Evolutionary conservation across 1,284 basidiomycete species (phyloP), one percentile per base, ranked within the genome.

Genomic region (Ustilago sp.): DNA sequence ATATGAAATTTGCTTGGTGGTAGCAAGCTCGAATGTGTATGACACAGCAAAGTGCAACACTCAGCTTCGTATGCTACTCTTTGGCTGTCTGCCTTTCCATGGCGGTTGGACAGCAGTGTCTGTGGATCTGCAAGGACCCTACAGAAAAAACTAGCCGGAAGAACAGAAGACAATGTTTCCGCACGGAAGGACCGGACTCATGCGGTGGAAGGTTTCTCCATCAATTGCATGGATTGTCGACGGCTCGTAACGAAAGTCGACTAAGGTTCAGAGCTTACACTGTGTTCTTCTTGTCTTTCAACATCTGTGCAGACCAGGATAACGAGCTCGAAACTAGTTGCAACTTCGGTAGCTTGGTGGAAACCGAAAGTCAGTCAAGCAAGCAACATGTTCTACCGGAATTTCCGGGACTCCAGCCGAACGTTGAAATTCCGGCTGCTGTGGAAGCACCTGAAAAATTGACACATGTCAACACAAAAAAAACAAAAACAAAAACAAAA

Each of bases 361-460:
- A 50, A 50, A 31, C 48, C 13, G 43, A 45, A 31, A 11, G 8
- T 6, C 15, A 45, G 41, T 17, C 41, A 15, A 50, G 48, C 48
- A 50, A 50, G 31, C 8, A 50, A n/a, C 8, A 19, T 45, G 28
- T 28, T 50, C 48, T 50, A 31, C 48, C 31, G 48, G 48, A 48
- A 23, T 9, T 31, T 50, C 48, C 48, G 43, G n/a, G 11, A 19
- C n/a, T 45, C 43, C 43, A 45, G 43, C n/a, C 43, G 48, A 50
- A 50, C n/a, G 43, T 11, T 19, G 48, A 50, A 50, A 31, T 50
- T 50, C 48, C 28, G 45, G 48, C 48, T 19, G 43, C 43, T 45
- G 43, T 45, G n/a, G 11, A 19, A 45, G 43, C 43, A 45, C 43
- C n/a, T 45, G 7, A 7, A 8, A 11, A 19, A 41, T n/a, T 45